These are phyloP conservation scores for Endothia cerciana DNA, from an alignment of 2,329 filamentous ascomycete genomes.

Conservation along the genomic window DNA sequence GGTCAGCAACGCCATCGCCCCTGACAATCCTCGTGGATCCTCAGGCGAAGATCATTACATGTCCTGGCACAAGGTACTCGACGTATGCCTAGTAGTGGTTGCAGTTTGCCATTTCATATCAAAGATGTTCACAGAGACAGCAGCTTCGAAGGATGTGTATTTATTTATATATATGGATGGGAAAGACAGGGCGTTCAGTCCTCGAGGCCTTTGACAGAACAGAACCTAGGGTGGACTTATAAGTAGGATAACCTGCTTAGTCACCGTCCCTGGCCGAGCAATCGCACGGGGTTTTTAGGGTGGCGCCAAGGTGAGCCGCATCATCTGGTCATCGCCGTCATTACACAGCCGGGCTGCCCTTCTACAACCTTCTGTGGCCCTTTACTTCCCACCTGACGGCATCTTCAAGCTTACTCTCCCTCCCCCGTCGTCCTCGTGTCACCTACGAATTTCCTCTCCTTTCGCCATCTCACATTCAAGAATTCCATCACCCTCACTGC, in stretches of 20 bases:
- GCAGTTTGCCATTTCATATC: neutral
- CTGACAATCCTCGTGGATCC: constrained; percentile 7
- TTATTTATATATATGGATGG: neutral
- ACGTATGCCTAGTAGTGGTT: neutral
- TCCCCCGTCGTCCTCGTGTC: neutral
- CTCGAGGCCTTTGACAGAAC: no score
- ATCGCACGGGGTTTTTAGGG: constrained; percentile 10
- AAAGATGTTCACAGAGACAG: neutral
- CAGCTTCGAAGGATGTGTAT: neutral
- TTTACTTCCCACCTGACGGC: constrained; percentile 17
- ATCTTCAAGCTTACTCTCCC: constrained; percentile 10
- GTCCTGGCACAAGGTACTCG: neutral
- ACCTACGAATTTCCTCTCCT: neutral
- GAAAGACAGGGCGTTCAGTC: no score
- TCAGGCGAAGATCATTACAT: neutral
- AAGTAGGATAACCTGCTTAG: neutral
- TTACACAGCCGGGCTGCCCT: constrained; percentile 1
- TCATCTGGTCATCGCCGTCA: constrained; percentile 25
- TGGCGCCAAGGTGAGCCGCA: constrained; percentile 22
- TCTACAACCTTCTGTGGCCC: constrained; percentile 26
- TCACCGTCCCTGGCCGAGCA: neutral
- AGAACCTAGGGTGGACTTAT: neutral
- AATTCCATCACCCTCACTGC: neutral
- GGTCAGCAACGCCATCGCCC: neutral
- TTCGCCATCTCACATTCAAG: neutral